Percentiles rank a stretch among this genome's conserved stretches.
These are phyloP conservation scores for Fusarium devonianum DNA, from an alignment of 2,329 filamentous ascomycete species.

Conservation along the genomic window DNA sequence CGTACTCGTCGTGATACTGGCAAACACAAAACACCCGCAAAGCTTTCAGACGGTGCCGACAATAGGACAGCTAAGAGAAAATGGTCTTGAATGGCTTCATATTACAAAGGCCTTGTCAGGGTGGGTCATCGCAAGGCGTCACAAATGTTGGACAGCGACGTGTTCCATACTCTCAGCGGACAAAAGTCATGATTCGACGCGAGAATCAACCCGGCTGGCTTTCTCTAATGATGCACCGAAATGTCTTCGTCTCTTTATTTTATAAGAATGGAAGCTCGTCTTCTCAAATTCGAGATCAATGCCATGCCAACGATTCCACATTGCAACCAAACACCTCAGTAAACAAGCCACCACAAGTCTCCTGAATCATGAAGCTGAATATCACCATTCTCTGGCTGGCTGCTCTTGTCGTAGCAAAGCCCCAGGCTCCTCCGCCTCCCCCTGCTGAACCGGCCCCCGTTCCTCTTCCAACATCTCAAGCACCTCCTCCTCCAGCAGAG, in stretches of 20 bases:
- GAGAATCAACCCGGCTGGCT: not conserved
- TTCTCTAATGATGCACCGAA: not conserved
- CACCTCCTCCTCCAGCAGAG: constrained; percentile 4
- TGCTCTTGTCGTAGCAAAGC: constrained; percentile 37
- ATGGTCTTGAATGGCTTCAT: too few relatives aligned
- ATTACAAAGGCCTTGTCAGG: too few relatives aligned
- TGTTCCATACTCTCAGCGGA: too few relatives aligned
- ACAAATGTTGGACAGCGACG: constrained; percentile 3
- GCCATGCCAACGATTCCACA: not conserved
- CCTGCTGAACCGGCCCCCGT: constrained; percentile 11
- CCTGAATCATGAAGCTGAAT: constrained; percentile 41
- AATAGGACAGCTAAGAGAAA: too few relatives aligned
- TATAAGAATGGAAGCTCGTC: constrained; percentile 1
- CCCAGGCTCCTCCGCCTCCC: constrained; percentile 29
- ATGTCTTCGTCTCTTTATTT: too few relatives aligned
- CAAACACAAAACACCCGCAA: too few relatives aligned
- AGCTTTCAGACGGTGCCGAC: too few relatives aligned
- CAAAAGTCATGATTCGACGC: too few relatives aligned
- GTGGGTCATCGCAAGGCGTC: too few relatives aligned
- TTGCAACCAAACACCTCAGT: not conserved
- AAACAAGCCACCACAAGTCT: constrained; percentile 2
- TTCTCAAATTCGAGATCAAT: not conserved
- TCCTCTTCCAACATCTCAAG: not conserved
- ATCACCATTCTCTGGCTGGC: constrained; percentile 32
- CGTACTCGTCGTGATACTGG: not conserved